Base-by-base conservation (phyloP, 192 early-diverging fungal species). In the Geranomyces variabilis region DNA sequence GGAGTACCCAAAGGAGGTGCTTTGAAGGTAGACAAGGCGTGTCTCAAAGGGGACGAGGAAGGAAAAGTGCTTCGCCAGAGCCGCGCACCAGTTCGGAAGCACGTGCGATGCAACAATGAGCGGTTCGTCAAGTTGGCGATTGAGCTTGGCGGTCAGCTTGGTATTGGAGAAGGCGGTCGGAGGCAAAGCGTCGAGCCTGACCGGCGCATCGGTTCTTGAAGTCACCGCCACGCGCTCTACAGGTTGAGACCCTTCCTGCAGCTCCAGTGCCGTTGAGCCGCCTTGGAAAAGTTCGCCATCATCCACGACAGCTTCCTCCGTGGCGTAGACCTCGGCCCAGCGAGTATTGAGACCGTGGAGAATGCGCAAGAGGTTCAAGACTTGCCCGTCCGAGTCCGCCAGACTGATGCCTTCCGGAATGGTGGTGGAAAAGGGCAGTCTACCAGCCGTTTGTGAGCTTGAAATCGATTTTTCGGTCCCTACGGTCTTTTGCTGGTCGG, bases 41-140 rank as follows among this genome's bases (percentile, higher is more conserved):
- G 88, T 84, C 49, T 93, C 92, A 69, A 96, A 95, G 0, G 92
- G 90, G 33, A 96, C 79, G 66, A 98, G 66, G 74, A 96, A 96
- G 1, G 88, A 88, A 31, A 87, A 92, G 22, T 86, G 71, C 24
- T 64, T 64, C n/a, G 88, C 81, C 0, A 98, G 57, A 29, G 80
- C 67, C 24, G 81, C 71, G 30, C 88, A 86, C 95, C 95, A 98
- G 30, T 61, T 36, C 0, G 95, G 96, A 22, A 95, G 76, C 41
- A 92, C 89, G 0, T 82, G 71, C 64, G 91, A 91, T 2, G 92
- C 94, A 0, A 96, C 93, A 69, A 96, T 90, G 31, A 98, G 82
- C 1, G 94, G 91, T 63, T 96, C 93, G 67, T 93, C 90, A 30
- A 98, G 67, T 70, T 98, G 96, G 6, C 93, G 86, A 19, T 83